These are phyloP conservation scores for Xylariales sp. DNA, from an alignment of 2,329 filamentous ascomycete genomes.

Conservation along the genomic window DNA sequence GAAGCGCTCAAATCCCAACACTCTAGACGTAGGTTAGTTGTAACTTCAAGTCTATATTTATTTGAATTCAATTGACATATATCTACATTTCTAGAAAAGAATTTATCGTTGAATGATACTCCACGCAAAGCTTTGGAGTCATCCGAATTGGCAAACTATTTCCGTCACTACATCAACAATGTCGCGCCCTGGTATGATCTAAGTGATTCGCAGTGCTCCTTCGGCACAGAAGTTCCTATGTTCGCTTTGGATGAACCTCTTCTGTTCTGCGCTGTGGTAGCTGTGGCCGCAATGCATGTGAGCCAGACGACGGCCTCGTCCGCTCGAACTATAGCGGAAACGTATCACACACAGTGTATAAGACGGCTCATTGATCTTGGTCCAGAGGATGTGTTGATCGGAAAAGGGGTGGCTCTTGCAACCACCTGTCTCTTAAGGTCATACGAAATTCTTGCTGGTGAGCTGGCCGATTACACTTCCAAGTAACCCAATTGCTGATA, in stretches of 20 bases:
- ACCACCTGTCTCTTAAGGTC: conserved; percentile 61
- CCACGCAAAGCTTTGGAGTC: conserved; percentile 50
- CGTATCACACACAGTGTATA: conserved; percentile 56
- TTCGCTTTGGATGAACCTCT: conserved; percentile 55
- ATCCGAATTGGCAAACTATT: conserved; percentile 51
- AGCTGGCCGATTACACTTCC: conserved; percentile 24
- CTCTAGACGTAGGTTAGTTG: not conserved
- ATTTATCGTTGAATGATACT: conserved; percentile 1
- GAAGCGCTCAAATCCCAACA: not conserved
- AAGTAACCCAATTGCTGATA: conserved; percentile 8
- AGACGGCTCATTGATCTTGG: conserved; percentile 54
- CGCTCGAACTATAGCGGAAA: conserved; percentile 49
- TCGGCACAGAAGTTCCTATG: conserved; percentile 52
- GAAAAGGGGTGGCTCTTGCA: conserved; percentile 56
- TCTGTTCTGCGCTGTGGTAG: conserved; percentile 58
- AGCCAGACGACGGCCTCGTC: conserved; percentile 49
- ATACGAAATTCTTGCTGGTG: conserved; percentile 61
- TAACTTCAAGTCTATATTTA: not conserved
- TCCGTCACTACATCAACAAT: conserved; percentile 54
- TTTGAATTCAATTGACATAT: not conserved
- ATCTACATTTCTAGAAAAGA: not conserved
- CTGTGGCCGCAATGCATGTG: conserved; percentile 57
- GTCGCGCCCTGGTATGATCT: conserved; percentile 62
- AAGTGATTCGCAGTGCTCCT: conserved; percentile 53
- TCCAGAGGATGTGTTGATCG: conserved; percentile 46